These are phyloP conservation scores for Mycena alexandri DNA, from an alignment of 768 basidiomycete genomes.

Conservation along the genomic window DNA sequence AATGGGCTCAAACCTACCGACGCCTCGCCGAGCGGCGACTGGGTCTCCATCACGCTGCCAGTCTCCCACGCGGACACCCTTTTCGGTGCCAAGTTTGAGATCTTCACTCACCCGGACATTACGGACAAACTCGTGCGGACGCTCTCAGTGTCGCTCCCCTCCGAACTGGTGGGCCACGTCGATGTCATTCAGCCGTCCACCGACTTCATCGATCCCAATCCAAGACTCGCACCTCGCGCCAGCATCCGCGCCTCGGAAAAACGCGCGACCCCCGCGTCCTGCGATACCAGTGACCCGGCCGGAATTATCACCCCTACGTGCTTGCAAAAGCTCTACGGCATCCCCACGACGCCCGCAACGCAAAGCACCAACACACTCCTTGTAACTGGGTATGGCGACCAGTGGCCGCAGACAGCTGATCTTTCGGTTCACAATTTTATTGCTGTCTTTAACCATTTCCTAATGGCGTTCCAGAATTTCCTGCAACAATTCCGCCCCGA, in stretches of 20 bases:
- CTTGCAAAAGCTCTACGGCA: slow-evolving; percentile 7
- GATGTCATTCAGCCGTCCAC: slow-evolving; percentile 9
- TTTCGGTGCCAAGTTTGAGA: slow-evolving; percentile 27
- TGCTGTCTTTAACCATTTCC: not conserved
- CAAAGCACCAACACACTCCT: slow-evolving; percentile 19
- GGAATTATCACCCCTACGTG: slow-evolving; percentile 8
- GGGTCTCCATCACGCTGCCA: slow-evolving; percentile 25
- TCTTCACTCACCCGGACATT: slow-evolving; percentile 7
- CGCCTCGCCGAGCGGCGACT: slow-evolving; percentile 25
- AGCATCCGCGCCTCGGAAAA: not conserved
- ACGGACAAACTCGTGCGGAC: not conserved
- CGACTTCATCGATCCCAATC: slow-evolving; percentile 1
- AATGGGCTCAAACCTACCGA: slow-evolving; percentile 14
- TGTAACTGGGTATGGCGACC: slow-evolving; percentile 14
- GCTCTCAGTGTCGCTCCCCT: slow-evolving; percentile 22
- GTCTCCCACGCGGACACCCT: slow-evolving; percentile 26
- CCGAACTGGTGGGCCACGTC: slow-evolving; percentile 17
- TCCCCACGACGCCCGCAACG: slow-evolving; percentile 11
- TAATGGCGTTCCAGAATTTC: slow-evolving; percentile 10
- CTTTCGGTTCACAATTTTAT: slow-evolving; percentile 8
- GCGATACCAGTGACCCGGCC: not conserved
- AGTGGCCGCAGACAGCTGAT: slow-evolving; percentile 17
- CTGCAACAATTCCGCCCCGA: not conserved
- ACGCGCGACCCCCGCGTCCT: slow-evolving; percentile 1
- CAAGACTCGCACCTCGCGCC: not conserved